Percentiles rank a stretch among this genome's conserved stretches.
phyloP scores from a whole-genome alignment of 306 rosid genomes.

The Begonia peltatifolia region DNA sequence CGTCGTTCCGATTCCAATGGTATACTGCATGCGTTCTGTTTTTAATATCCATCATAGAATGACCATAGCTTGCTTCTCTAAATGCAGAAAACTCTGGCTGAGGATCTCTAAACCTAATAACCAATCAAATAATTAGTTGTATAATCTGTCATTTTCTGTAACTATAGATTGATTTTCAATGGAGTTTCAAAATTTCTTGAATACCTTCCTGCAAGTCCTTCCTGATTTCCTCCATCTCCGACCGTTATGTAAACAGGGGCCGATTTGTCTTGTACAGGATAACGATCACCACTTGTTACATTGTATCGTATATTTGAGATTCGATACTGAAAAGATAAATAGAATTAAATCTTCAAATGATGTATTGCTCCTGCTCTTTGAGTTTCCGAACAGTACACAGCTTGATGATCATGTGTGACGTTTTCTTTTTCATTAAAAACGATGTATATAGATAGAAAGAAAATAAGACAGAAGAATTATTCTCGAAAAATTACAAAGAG shows the following conservation, averaged over 20 bases:
- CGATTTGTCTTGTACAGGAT: conserved; percentile 58
- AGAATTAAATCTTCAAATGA: too few relatives aligned
- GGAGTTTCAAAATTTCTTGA: neutral
- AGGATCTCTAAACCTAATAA: conserved; percentile 60
- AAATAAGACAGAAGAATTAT: too few relatives aligned
- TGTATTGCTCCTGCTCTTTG: too few relatives aligned
- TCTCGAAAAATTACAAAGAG: too few relatives aligned
- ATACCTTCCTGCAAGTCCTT: conserved; percentile 88
- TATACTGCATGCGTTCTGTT: conserved; percentile 84
- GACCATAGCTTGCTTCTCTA: conserved; percentile 94
- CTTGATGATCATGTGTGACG: too few relatives aligned
- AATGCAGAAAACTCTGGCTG: conserved; percentile 94
- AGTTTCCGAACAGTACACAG: too few relatives aligned
- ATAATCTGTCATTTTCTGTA: too few relatives aligned
- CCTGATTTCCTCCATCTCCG: conserved; percentile 98
- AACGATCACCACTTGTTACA: conserved; percentile 42
- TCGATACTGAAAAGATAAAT: conserved; percentile 47
- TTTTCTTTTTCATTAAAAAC: too few relatives aligned
- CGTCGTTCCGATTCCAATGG: conserved; percentile 97
- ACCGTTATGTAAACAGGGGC: conserved; percentile 93
- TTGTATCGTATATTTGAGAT: conserved; percentile 60
- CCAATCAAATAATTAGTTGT: conserved; percentile 8
- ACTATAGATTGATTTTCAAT: neutral
- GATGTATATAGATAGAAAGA: too few relatives aligned
- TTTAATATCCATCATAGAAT: conserved; percentile 69